A percentile compares a stretch with the other conserved stretches of the same genome.
Conservation (phyloP, 495 filamentous ascomycete species). For the Hyaloscypha hepaticicola region DNA sequence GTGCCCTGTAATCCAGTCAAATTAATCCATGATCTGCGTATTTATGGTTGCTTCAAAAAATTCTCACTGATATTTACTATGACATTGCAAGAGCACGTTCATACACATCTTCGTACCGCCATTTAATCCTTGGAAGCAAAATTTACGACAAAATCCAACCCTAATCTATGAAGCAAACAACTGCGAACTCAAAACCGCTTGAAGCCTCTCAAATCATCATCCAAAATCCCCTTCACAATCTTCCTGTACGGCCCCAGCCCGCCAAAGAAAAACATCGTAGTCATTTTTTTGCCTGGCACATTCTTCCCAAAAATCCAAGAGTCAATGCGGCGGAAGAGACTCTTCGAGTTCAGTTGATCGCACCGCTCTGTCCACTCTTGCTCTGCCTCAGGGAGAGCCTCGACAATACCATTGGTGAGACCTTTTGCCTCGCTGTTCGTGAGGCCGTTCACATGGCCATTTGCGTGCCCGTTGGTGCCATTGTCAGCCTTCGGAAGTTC, state of each 20-base stretch:
- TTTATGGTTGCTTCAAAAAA: too few relatives aligned
- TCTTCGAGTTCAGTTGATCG: not conserved
- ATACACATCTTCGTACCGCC: too few relatives aligned
- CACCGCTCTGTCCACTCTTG: slow-evolving; percentile 4
- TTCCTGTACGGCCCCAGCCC: not conserved
- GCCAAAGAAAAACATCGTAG: slow-evolving; percentile 13
- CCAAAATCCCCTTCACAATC: slow-evolving; percentile 2
- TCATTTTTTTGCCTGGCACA: slow-evolving; percentile 7
- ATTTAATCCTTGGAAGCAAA: too few relatives aligned
- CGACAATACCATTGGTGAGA: not conserved
- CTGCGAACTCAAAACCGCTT: not conserved
- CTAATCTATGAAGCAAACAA: too few relatives aligned
- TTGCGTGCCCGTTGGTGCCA: too few relatives aligned
- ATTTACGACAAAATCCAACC: too few relatives aligned
- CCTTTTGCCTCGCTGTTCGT: not conserved
- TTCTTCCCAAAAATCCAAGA: slow-evolving; percentile 18
- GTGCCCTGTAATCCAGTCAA: too few relatives aligned
- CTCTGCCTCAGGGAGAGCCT: slow-evolving; percentile 14
- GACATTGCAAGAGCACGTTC: too few relatives aligned
- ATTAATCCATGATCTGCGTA: too few relatives aligned
- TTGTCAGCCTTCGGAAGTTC: not conserved
- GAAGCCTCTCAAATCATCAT: slow-evolving; percentile 10
- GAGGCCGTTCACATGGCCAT: not conserved
- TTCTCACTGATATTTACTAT: too few relatives aligned
- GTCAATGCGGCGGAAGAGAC: slow-evolving; percentile 1